These are phyloP conservation scores for Candida sonorensis DNA, from an alignment of 805 yeast genomes.

Conservation along the genomic window DNA sequence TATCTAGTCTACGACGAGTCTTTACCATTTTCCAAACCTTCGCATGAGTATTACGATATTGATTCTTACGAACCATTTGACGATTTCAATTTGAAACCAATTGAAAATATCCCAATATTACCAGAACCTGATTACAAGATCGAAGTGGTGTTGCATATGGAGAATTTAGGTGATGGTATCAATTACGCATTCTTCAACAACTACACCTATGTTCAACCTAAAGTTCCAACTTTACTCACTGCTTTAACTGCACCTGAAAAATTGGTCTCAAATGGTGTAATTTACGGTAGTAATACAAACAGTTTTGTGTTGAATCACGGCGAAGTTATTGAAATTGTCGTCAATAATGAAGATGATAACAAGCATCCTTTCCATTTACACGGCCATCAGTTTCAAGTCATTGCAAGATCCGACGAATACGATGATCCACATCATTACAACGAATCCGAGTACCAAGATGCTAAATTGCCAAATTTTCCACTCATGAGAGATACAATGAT, in stretches of 20 bases:
- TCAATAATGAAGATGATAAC: slow-evolving; percentile 81
- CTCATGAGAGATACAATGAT: slow-evolving; percentile 64
- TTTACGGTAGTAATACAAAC: slow-evolving; percentile 71
- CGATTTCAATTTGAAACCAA: slow-evolving; percentile 41
- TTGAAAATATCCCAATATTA: slow-evolving; percentile 32
- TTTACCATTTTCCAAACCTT: slow-evolving; percentile 16
- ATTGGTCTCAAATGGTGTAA: slow-evolving; percentile 44
- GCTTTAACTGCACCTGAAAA: slow-evolving; percentile 53
- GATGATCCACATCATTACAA: slow-evolving; percentile 52
- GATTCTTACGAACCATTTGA: slow-evolving; percentile 31
- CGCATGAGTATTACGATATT: slow-evolving; percentile 15
- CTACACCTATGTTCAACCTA: slow-evolving; percentile 56
- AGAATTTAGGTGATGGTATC: slow-evolving; percentile 64
- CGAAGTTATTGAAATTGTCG: slow-evolving; percentile 66
- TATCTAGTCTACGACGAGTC: slow-evolving; percentile 43
- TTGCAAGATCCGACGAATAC: slow-evolving; percentile 55
- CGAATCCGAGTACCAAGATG: slow-evolving; percentile 34
- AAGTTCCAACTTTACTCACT: slow-evolving; percentile 63
- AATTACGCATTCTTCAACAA: slow-evolving; percentile 74
- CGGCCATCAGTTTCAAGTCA: slow-evolving; percentile 81
- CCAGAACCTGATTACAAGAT: slow-evolving; percentile 59
- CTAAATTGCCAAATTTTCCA: slow-evolving; percentile 51
- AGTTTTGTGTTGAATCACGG: slow-evolving; percentile 51
- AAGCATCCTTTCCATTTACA: slow-evolving; percentile 96
- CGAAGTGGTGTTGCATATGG: slow-evolving; percentile 55